phyloP scores from a whole-genome alignment of 2,329 filamentous ascomycete species.

The Nothopassalora personata region DNA sequence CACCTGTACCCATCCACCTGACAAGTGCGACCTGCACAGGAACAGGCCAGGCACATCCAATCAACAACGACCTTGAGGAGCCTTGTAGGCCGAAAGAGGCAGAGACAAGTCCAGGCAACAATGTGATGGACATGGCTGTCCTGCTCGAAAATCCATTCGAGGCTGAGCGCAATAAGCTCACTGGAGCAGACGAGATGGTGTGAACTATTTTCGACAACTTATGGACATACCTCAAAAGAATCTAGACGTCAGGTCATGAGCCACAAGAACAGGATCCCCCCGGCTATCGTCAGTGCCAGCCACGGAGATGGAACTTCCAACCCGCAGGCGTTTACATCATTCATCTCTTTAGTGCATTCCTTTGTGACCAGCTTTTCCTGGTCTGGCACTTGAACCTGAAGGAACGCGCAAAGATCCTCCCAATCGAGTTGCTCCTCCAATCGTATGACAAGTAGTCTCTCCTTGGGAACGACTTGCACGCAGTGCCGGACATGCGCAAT shows the following conservation, averaged over 20 bases:
- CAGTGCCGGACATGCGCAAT: conserved; percentile 6
- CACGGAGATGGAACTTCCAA: not conserved
- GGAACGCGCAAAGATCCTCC: conserved; percentile 27
- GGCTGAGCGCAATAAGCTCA: not conserved
- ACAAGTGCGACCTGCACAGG: not conserved
- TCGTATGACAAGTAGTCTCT: conserved; percentile 22
- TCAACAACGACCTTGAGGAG: not conserved
- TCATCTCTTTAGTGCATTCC: not conserved
- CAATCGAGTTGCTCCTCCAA: conserved; percentile 23
- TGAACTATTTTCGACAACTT: not conserved
- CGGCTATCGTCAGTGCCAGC: not conserved
- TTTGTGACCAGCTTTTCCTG: not conserved
- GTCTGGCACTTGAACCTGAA: conserved; percentile 19
- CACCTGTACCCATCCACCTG: not conserved
- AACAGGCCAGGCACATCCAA: not conserved
- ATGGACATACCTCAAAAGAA: not conserved
- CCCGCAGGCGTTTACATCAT: not conserved
- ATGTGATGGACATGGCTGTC: not conserved
- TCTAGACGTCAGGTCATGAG: not conserved
- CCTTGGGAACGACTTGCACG: conserved; percentile 17
- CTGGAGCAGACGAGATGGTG: not conserved
- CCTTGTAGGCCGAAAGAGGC: not conserved
- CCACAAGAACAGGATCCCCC: not conserved
- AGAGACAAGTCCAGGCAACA: not conserved
- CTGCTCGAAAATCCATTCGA: not conserved